A percentile compares a stretch with the other conserved stretches of the same genome.
phyloP scores from a whole-genome alignment of 2,329 filamentous ascomycete genomes.

The Trichothecium roseum region DNA sequence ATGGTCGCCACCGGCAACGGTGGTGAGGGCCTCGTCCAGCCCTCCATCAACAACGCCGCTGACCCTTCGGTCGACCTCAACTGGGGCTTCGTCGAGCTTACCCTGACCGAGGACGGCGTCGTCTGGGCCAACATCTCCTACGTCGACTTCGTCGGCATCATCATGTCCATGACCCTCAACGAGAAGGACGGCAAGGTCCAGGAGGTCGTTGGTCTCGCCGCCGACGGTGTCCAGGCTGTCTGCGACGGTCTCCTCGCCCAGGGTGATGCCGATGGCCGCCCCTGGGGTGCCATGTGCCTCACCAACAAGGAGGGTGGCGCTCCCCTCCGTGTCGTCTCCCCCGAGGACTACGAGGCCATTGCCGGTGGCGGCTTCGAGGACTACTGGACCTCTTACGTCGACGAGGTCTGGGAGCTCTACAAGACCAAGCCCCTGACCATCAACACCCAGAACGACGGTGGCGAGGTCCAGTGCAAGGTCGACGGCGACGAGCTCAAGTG shows the following conservation, averaged over 20 bases:
- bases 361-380: constrained; percentile 22
- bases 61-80: constrained; percentile 32
- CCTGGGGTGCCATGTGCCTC: constrained; percentile 36
- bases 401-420: constrained; percentile 36
- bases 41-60: constrained; percentile 29
- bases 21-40: constrained; percentile 34
- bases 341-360: constrained; percentile 27
- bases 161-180: constrained; percentile 37
- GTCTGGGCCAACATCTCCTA: constrained; percentile 39
- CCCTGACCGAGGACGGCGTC: constrained; percentile 24
- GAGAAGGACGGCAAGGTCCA: constrained; percentile 23
- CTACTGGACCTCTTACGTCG: constrained; percentile 35
- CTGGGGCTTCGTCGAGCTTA: constrained; percentile 42
- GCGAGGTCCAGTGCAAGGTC: constrained; percentile 29
- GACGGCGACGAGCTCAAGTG: constrained; percentile 24
- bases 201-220: constrained; percentile 26
- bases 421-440: constrained; percentile 24
- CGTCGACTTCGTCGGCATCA: constrained; percentile 40
- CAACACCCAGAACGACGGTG: constrained; percentile 29
- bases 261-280: constrained; percentile 22
- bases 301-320: constrained; percentile 19
- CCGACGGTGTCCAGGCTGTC: constrained; percentile 26
- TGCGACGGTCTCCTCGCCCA: constrained; percentile 30
- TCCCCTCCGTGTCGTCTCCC: constrained; percentile 33
- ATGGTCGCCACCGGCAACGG: constrained; percentile 19